Evolutionary conservation across 1,284 basidiomycete genomes (phyloP).

Genomic region (Trichosporon faecale): DNA sequence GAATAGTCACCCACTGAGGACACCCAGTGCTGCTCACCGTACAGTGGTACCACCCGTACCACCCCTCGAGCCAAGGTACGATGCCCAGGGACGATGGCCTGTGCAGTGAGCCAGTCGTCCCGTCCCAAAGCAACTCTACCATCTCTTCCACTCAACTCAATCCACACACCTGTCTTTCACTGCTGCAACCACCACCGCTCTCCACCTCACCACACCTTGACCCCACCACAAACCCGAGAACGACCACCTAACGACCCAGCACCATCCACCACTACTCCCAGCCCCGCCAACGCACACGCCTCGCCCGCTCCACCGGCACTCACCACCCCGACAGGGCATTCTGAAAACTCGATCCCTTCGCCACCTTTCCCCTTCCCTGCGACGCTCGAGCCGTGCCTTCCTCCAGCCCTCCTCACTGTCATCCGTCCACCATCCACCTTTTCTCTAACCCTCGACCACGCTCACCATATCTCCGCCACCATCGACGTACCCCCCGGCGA

Average conservation of each 20-base stretch:
- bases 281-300: neutral
- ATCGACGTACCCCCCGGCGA: neutral
- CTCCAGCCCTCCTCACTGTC: neutral
- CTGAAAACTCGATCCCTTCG: constrained; percentile 2
- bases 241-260: neutral
- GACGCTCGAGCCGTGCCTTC: constrained; percentile 5
- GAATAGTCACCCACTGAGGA: neutral
- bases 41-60: neutral
- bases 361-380: neutral
- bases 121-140: no score
- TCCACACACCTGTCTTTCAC: neutral
- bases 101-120: constrained; percentile 1
- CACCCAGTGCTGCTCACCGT: neutral
- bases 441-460: neutral
- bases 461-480: neutral
- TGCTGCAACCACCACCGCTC: neutral
- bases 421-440: neutral
- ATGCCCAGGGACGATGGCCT: neutral
- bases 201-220: neutral
- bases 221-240: neutral
- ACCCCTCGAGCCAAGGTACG: neutral
- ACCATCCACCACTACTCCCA: neutral
- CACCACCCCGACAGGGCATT: neutral
- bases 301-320: neutral
- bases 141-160: neutral